phyloP scores from a whole-genome alignment of 2,329 filamentous ascomycete species.

The Sarocladium oryzae region DNA sequence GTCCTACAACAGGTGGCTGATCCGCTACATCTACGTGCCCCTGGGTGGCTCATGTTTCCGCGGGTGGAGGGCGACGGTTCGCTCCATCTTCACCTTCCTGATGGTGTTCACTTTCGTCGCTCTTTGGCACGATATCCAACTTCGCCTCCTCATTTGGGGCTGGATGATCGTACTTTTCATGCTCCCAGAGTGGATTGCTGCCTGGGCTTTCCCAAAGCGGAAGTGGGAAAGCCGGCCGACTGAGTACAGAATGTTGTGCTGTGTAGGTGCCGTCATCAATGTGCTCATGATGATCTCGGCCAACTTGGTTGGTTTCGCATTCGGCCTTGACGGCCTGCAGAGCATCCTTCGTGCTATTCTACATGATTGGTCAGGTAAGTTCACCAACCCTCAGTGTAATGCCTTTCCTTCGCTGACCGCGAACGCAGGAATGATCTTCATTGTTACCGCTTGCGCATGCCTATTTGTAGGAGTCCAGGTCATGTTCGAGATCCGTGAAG shows the following conservation, averaged over 20 bases:
- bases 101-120: conserved; percentile 94
- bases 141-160: conserved; percentile 87
- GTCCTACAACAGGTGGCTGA: conserved; percentile 88
- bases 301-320: conserved; percentile 90
- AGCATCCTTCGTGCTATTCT: conserved; percentile 71
- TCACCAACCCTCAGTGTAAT: neutral
- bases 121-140: conserved; percentile 94
- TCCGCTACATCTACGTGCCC: conserved; percentile 90
- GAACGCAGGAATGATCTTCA: conserved; percentile 58
- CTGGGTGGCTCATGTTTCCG: conserved; percentile 64
- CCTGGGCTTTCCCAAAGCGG: conserved; percentile 62
- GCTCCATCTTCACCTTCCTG: conserved; percentile 68
- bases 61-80: conserved; percentile 38
- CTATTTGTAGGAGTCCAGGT: conserved; percentile 83
- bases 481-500: conserved; percentile 93
- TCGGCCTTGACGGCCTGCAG: conserved; percentile 82
- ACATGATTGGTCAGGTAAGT: conserved; percentile 61
- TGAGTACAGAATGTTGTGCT: conserved; percentile 72
- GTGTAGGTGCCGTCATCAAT: conserved; percentile 73
- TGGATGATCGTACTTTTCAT: conserved; percentile 96
- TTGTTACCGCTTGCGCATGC: conserved; percentile 62
- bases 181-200: conserved; percentile 73
- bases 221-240: conserved; percentile 66
- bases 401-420: conserved; percentile 16
- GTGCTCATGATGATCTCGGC: conserved; percentile 93